Conservation (phyloP, 1,284 basidiomycete species). For the Wallemia hederae region DNA sequence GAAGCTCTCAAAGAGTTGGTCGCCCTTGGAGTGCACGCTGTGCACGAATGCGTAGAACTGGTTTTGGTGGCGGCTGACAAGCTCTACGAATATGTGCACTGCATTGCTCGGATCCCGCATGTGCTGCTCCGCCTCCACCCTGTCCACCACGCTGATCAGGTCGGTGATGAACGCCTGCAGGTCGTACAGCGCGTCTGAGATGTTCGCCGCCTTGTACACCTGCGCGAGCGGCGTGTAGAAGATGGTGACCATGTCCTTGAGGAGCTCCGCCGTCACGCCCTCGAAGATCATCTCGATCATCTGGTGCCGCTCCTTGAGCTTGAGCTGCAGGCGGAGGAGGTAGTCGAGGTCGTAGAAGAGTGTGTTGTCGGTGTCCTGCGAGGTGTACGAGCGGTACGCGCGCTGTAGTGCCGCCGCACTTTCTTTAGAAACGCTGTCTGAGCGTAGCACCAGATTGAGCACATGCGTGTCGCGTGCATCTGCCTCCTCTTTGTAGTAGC, state of each 20-base stretch:
- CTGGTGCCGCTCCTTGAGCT: conserved; percentile 67
- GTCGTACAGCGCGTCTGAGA: conserved; percentile 73
- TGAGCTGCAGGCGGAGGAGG: conserved; percentile 42
- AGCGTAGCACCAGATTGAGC: neutral
- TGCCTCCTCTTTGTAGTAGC: conserved; percentile 46
- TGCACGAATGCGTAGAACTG: conserved; percentile 91
- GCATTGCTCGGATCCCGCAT: conserved; percentile 52
- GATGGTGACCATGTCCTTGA: conserved; percentile 97
- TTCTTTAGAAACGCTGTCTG: too few relatives aligned
- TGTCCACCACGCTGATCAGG: conserved; percentile 77
- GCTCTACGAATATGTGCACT: conserved; percentile 76
- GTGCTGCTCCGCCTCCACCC: conserved; percentile 53
- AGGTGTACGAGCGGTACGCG: conserved; percentile 21
- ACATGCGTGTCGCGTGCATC: conserved; percentile 18
- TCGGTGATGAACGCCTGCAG: conserved; percentile 87
- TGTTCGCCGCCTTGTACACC: conserved; percentile 91
- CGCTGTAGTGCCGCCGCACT: too few relatives aligned
- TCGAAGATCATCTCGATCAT: conserved; percentile 83
- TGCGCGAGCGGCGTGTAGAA: conserved; percentile 95
- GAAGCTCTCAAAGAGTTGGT: conserved; percentile 68
- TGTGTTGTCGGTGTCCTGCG: conserved; percentile 77
- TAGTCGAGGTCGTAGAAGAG: conserved; percentile 65
- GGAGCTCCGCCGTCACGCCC: conserved; percentile 75
- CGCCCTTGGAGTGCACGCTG: conserved; percentile 92
- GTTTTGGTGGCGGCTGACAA: conserved; percentile 80